Evolutionary conservation across 2,329 filamentous ascomycete species (phyloP).

Genomic region (Pseudogymnoascus sp.): DNA sequence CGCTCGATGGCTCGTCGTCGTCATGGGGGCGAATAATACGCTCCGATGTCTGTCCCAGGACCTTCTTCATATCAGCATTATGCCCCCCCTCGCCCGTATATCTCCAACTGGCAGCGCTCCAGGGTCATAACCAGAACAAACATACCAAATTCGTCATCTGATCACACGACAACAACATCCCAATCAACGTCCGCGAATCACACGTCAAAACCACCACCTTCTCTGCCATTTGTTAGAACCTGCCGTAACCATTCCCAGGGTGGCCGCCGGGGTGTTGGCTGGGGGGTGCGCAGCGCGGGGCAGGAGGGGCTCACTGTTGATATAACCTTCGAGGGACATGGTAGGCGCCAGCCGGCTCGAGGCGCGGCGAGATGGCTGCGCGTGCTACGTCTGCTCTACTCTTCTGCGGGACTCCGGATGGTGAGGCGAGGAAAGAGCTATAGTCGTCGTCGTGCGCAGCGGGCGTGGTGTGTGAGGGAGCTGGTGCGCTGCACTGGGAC

Average conservation of each 20-base stretch:
- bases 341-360: slow-evolving; percentile 16
- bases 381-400: slow-evolving; percentile 13
- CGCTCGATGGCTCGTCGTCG: slow-evolving; percentile 70
- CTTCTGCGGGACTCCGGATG: not conserved
- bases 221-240: slow-evolving; percentile 49
- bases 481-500: not conserved
- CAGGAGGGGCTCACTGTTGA: slow-evolving; percentile 40
- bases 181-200: slow-evolving; percentile 80
- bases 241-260: slow-evolving; percentile 23
- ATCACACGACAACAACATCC: slow-evolving; percentile 78
- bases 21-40: slow-evolving; percentile 82
- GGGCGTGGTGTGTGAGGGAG: not conserved
- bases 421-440: not conserved
- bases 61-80: slow-evolving; percentile 36
- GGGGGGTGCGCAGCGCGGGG: not conserved
- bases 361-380: slow-evolving; percentile 18
- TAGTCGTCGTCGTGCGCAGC: not conserved
- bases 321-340: slow-evolving; percentile 47
- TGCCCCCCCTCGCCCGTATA: not conserved
- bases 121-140: slow-evolving; percentile 1
- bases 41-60: slow-evolving; percentile 75
- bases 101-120: not conserved
- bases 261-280: slow-evolving; percentile 16
- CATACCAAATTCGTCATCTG: slow-evolving; percentile 79
- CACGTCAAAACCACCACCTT: slow-evolving; percentile 87